A percentile compares a stretch with the other conserved stretches of the same genome.
Evolutionary conservation across 441 rosid species (phyloP).

Genomic region (Adansonia rubrostipa): DNA sequence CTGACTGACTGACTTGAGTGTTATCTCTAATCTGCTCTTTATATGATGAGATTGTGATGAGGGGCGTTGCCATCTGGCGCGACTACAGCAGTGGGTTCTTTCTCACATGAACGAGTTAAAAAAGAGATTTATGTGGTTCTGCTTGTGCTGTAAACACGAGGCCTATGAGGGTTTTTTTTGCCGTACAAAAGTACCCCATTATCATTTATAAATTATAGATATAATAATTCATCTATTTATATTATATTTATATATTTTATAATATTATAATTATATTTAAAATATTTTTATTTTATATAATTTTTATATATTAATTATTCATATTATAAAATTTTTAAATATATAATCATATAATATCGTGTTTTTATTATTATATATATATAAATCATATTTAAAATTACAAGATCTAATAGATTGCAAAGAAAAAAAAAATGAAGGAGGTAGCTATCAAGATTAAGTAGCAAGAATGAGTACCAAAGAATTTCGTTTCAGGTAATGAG

Average conservation of each 20-base stretch:
- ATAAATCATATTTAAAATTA: no score
- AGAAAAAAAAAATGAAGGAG: background rate
- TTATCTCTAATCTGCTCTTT: no score
- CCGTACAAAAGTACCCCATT: background rate
- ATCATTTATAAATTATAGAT: background rate
- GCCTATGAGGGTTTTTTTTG: background rate
- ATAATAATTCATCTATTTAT: no score
- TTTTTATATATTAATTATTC: no score
- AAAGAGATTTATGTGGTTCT: background rate
- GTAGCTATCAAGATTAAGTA: background rate
- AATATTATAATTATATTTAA: no score
- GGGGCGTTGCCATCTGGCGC: slow-evolving; percentile 1
- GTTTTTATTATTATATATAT: no score
- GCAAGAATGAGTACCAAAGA: background rate
- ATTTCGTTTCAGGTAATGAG: background rate
- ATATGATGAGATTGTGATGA: background rate
- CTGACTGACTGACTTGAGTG: no score
- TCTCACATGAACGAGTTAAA: background rate
- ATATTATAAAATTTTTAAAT: no score
- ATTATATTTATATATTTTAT: no score
- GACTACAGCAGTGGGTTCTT: background rate
- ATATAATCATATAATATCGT: no score
- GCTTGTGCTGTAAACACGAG: background rate
- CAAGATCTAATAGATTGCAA: background rate
- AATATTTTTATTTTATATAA: no score